Conservation (phyloP, 495 filamentous ascomycete genomes). For the Penicillium dipodomyicola region DNA sequence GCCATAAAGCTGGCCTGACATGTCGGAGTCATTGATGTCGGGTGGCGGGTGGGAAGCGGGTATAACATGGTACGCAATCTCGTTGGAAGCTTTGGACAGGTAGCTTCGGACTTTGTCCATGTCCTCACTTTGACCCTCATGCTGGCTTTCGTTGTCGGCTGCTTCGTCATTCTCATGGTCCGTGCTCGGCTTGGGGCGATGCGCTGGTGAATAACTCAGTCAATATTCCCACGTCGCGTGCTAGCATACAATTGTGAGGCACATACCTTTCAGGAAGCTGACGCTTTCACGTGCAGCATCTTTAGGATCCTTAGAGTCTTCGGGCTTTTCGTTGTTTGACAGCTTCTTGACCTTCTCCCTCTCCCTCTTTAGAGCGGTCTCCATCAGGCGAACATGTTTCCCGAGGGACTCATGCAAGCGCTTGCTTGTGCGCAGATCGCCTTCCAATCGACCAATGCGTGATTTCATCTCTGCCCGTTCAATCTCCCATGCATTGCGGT, state of each 20-base stretch:
- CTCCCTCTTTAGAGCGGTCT: slow-evolving; percentile 82
- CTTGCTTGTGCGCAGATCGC: slow-evolving; percentile 79
- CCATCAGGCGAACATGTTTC: slow-evolving; percentile 86
- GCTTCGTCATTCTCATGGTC: slow-evolving; percentile 39
- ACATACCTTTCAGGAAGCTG: slow-evolving; percentile 41
- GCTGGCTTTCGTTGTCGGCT: slow-evolving; percentile 52
- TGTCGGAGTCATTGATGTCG: slow-evolving; percentile 45
- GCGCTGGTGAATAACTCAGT: slow-evolving; percentile 25
- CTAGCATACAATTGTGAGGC: background rate
- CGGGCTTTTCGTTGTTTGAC: slow-evolving; percentile 47
- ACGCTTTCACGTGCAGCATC: slow-evolving; percentile 44
- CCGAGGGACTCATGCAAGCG: slow-evolving; percentile 81
- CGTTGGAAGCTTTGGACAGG: slow-evolving; percentile 54
- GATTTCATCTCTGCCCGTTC: slow-evolving; percentile 99
- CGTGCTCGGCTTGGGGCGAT: slow-evolving; percentile 38
- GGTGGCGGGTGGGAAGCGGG: slow-evolving; percentile 48
- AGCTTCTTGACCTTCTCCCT: slow-evolving; percentile 50
- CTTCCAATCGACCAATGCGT: slow-evolving; percentile 92
- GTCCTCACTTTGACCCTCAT: slow-evolving; percentile 58
- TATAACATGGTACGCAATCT: slow-evolving; percentile 55
- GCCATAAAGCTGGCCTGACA: slow-evolving; percentile 45
- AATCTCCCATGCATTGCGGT: slow-evolving; percentile 98
- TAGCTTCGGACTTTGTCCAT: slow-evolving; percentile 52
- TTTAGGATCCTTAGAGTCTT: slow-evolving; percentile 44
- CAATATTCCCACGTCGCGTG: background rate